These are phyloP conservation scores for Wallacemonas collosoma DNA, from an alignment of 208 protist species.

Conservation along the genomic window DNA sequence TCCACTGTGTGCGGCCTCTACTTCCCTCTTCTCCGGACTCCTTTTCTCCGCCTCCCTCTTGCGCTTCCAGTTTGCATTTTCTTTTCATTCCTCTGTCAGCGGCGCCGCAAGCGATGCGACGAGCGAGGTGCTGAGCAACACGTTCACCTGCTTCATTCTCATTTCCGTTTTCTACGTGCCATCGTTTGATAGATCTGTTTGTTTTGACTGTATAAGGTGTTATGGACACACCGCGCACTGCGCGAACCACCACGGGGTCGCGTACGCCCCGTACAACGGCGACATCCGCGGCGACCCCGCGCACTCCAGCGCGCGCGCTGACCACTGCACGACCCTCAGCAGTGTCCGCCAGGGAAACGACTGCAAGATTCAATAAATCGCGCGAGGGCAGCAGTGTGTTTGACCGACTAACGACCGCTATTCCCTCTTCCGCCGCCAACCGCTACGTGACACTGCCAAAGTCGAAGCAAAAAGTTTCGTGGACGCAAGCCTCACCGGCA, in stretches of 20 bases:
- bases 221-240: constrained; percentile 4
- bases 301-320: not conserved
- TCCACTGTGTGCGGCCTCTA: no score
- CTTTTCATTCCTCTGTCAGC: no score
- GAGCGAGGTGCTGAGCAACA: no score
- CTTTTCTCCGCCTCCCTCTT: no score
- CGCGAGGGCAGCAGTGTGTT: not conserved
- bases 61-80: no score
- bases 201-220: not conserved
- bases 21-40: no score
- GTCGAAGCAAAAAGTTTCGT: not conserved
- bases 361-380: no score
- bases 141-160: no score
- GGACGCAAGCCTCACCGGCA: not conserved
- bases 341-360: not conserved
- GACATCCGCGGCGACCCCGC: not conserved
- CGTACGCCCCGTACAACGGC: not conserved
- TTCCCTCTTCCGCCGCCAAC: not conserved
- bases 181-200: no score
- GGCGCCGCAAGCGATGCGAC: no score
- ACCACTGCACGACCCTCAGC: constrained; percentile 3
- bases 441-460: not conserved
- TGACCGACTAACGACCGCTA: not conserved
- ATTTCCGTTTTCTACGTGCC: no score
- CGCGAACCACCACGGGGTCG: not conserved